Base-by-base conservation (phyloP, 2,329 filamentous ascomycete species). In the Fusarium sublunatum region DNA sequence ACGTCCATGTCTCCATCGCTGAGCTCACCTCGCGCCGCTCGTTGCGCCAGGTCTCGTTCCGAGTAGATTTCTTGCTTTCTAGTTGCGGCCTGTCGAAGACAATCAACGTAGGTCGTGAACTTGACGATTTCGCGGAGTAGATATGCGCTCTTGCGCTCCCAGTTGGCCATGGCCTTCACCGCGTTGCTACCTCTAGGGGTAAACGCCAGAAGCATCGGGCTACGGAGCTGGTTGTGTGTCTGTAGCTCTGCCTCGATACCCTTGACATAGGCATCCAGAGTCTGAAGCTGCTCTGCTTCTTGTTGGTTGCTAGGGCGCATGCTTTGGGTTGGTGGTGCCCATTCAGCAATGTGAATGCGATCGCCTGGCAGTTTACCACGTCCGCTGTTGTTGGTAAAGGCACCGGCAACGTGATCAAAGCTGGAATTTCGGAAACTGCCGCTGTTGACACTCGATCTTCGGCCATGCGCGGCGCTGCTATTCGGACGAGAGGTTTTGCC, bases 61-160 rank as follows among this genome's bases (percentile, higher is more conserved):
- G 75, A 74, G 66, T 92, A 90, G 38, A 97, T 88, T 72, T 88
- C 89, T 41, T 86, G 83, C 73, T 91, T 93, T 51, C 87, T 83
- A 29, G 74, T 78, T 68, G 91, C 86, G 1, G 93, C 93, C 34
- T 86, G 85, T 55, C 88, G 83, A 46, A 99, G 79, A 31, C 88
- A 89, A 75, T 98, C 95, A 67, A 97, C 93, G 72, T 98, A 99
- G 0, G 93, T 98, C 58, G 90, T 84, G 79, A 97, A 98, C 77
- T 98, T 98, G 76, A 98, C 93, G 75, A 96, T 97, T 79, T 99
- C 95, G 32, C 91, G 84, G 11, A 98, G 83, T 36, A 99, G 80
- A 74, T 98, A 97, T 28, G 91, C 89, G 53, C 92, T 96, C 80
- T 98, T 98, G 72, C 91, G 88, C 81, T 99, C 93, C 94, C 95